phyloP scores from a whole-genome alignment of 2,329 filamentous ascomycete genomes.

The Fusarium agapanthi region DNA sequence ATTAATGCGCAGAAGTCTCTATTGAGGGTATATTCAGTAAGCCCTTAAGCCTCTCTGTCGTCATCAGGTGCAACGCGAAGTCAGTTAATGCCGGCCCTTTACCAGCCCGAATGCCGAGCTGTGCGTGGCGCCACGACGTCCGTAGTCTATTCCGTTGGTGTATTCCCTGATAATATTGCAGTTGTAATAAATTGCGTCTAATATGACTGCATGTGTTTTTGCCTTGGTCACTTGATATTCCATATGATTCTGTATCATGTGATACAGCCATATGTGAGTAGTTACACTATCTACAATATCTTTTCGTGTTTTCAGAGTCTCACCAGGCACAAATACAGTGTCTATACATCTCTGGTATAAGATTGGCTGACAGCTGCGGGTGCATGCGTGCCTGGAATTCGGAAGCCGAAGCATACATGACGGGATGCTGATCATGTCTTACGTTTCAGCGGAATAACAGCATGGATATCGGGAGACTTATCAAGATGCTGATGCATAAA shows the following conservation, averaged over 20 bases:
- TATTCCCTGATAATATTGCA: accelerated
- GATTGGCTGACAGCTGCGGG: not conserved
- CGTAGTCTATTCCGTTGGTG: accelerated
- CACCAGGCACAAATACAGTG: accelerated
- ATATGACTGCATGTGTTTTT: accelerated
- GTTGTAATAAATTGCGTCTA: accelerated
- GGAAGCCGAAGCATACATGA: not conserved
- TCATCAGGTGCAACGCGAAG: not conserved
- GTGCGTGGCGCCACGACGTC: not conserved
- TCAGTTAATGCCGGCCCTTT: too few species aligned
- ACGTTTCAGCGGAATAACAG: too few species aligned
- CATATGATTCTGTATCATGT: not conserved
- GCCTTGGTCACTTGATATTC: not conserved
- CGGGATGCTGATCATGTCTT: not conserved
- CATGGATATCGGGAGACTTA: not conserved
- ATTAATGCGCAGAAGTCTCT: accelerated
- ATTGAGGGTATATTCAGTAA: not conserved
- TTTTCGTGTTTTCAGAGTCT: not conserved
- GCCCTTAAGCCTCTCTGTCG: not conserved
- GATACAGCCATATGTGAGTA: not conserved
- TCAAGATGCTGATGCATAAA: not conserved
- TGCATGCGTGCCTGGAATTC: not conserved
- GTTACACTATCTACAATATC: accelerated
- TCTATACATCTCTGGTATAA: accelerated
- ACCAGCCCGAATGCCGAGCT: not conserved